Percentiles rank a stretch among this genome's conserved stretches.
phyloP scores from a whole-genome alignment of 192 early-diverging fungal species.

The Coemansia sp. region DNA sequence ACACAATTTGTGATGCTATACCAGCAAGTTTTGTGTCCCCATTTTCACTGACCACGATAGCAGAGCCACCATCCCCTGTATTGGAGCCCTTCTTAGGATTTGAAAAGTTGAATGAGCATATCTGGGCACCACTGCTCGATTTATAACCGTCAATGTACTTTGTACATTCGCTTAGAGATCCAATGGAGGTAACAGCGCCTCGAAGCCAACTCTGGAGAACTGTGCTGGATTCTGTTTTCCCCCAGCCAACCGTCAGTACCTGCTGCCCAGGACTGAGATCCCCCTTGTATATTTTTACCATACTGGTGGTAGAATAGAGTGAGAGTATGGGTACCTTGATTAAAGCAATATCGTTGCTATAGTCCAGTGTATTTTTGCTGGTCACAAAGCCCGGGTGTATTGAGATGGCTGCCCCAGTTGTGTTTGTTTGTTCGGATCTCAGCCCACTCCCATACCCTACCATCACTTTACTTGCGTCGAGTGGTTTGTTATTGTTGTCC shows the following conservation, averaged over 20 bases:
- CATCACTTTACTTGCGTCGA: background rate
- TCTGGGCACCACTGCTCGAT: slow-evolving; percentile 4
- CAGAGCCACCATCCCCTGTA: slow-evolving; percentile 21
- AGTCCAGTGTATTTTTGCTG: background rate
- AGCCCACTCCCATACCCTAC: slow-evolving; percentile 19
- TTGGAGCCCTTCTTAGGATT: slow-evolving; percentile 1
- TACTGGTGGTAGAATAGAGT: background rate
- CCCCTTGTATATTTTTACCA: slow-evolving; percentile 10
- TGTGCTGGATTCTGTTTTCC: slow-evolving; percentile 1
- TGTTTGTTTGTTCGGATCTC: slow-evolving; percentile 7
- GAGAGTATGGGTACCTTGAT: slow-evolving; percentile 6
- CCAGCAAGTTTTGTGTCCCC: slow-evolving; percentile 12
- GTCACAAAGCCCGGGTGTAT: slow-evolving; percentile 11
- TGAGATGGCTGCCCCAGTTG: slow-evolving; percentile 2
- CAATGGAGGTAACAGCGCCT: slow-evolving; percentile 4
- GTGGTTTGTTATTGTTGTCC: slow-evolving; percentile 1
- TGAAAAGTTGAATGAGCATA: slow-evolving; percentile 12
- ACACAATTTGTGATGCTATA: slow-evolving; percentile 1
- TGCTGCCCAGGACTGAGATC: slow-evolving; percentile 9
- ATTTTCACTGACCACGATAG: slow-evolving; percentile 3
- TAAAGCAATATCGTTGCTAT: slow-evolving; percentile 19
- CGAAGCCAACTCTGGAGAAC: background rate
- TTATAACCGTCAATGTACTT: slow-evolving; percentile 8
- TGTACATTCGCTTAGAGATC: slow-evolving; percentile 9
- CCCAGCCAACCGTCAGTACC: slow-evolving; percentile 26